Conservation (phyloP, 306 rosid species). For the Hippophae gyantsensis region DNA sequence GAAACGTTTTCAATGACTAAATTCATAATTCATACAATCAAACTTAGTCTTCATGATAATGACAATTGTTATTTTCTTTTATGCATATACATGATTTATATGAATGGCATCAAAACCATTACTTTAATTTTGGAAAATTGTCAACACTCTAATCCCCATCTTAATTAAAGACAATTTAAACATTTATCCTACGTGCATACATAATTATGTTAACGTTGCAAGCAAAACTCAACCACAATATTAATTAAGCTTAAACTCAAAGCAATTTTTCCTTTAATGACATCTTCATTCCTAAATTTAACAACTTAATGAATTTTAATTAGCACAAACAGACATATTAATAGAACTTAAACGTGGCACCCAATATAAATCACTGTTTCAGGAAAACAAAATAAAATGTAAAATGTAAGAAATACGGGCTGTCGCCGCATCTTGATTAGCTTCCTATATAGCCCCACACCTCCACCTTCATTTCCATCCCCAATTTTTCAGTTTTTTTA, state of each 20-base stretch:
- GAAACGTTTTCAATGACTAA: no score
- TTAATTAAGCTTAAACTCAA: conserved; percentile 15
- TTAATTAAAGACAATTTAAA: no score
- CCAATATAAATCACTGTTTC: not conserved
- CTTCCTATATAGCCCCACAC: not conserved
- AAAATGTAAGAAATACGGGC: conserved; percentile 10
- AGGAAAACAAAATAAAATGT: not conserved
- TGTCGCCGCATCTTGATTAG: conserved; percentile 10
- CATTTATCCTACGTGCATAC: no score
- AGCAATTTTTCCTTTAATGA: conserved; percentile 5
- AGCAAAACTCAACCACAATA: conserved; percentile 8
- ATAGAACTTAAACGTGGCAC: conserved; percentile 13
- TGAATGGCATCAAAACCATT: no score
- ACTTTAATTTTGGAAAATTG: no score
- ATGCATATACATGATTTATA: no score
- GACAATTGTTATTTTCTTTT: no score
- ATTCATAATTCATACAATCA: no score
- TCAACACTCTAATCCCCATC: no score
- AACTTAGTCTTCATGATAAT: no score
- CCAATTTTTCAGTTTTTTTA: no score
- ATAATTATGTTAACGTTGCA: not conserved
- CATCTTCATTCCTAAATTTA: conserved; percentile 1
- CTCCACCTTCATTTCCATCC: no score
- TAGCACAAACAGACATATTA: not conserved
- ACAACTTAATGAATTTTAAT: not conserved